These are phyloP conservation scores for Nothophoma quercina DNA, from an alignment of 2,329 filamentous ascomycete species.

Conservation along the genomic window DNA sequence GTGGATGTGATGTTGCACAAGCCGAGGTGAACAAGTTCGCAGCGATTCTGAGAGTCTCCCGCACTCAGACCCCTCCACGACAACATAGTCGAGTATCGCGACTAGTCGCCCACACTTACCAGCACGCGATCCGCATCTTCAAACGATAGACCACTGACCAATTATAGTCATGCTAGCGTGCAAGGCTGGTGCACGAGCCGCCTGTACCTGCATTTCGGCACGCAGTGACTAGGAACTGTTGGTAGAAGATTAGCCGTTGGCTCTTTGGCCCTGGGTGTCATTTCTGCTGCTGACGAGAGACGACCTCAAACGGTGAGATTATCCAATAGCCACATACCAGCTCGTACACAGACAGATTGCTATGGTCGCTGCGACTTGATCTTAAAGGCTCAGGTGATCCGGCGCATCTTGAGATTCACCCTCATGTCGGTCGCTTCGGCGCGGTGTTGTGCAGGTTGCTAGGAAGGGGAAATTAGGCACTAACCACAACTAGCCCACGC, in stretches of 20 bases:
- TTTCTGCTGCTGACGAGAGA: constrained; percentile 13
- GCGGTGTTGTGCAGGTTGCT: background rate
- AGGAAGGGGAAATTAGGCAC: constrained; percentile 15
- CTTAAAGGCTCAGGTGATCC: background rate
- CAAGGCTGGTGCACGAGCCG: constrained; percentile 24
- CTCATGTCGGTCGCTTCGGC: constrained; percentile 5
- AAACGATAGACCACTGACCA: constrained; percentile 27
- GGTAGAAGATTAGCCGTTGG: constrained; percentile 28
- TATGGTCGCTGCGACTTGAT: background rate
- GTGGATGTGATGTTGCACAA: background rate
- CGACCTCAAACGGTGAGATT: background rate
- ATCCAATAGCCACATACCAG: background rate
- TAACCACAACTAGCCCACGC: constrained; percentile 13
- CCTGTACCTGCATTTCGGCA: constrained; percentile 35
- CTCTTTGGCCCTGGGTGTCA: constrained; percentile 11
- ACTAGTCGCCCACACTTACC: constrained; percentile 22
- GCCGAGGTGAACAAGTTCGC: background rate
- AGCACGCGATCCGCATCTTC: constrained; percentile 20
- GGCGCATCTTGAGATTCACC: background rate
- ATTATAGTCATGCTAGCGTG: constrained; percentile 20
- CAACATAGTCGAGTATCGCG: constrained; percentile 21
- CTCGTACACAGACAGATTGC: background rate
- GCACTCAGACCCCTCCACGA: constrained; percentile 9
- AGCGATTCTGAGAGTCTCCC: background rate
- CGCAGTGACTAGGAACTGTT: constrained; percentile 13